Percentiles rank a stretch among this genome's conserved stretches.
phyloP scores from a whole-genome alignment of 129 eudicot species.

The Artemisia tridentata region DNA sequence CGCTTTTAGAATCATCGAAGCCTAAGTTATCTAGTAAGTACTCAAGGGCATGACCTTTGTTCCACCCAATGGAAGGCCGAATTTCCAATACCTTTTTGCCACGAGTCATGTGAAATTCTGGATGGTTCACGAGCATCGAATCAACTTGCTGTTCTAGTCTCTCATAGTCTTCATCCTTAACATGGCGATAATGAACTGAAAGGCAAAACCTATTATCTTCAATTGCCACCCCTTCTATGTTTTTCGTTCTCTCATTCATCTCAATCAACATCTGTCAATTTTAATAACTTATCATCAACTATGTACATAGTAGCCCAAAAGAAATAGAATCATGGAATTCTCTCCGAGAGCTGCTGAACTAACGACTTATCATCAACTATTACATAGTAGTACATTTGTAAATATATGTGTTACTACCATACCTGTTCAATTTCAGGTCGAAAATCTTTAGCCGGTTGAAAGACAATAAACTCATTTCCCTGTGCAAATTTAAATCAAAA shows the following conservation, averaged over 20 bases:
- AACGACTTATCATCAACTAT: too few species aligned
- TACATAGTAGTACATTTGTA: neutral
- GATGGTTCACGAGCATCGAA: slow-evolving; percentile 35
- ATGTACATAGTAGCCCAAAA: too few species aligned
- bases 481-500: slow-evolving; percentile 10
- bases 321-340: too few species aligned
- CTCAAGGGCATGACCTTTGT: slow-evolving; percentile 74
- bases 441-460: slow-evolving; percentile 77
- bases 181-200: slow-evolving; percentile 75
- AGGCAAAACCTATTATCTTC: slow-evolving; percentile 82
- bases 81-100: slow-evolving; percentile 76
- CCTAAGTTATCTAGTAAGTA: slow-evolving; percentile 66
- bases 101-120: slow-evolving; percentile 49
- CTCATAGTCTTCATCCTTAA: slow-evolving; percentile 46
- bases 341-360: too few species aligned
- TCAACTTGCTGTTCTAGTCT: slow-evolving; percentile 42
- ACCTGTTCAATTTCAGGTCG: slow-evolving; percentile 66
- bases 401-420: neutral
- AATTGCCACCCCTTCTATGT: slow-evolving; percentile 48
- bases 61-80: slow-evolving; percentile 79
- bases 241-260: slow-evolving; percentile 36
- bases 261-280: slow-evolving; percentile 54
- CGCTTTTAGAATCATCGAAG: slow-evolving; percentile 29
- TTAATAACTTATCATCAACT: neutral
- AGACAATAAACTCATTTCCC: slow-evolving; percentile 60